Conservation (phyloP, 305 asterid genomes). For the Rubia balearica region DNA sequence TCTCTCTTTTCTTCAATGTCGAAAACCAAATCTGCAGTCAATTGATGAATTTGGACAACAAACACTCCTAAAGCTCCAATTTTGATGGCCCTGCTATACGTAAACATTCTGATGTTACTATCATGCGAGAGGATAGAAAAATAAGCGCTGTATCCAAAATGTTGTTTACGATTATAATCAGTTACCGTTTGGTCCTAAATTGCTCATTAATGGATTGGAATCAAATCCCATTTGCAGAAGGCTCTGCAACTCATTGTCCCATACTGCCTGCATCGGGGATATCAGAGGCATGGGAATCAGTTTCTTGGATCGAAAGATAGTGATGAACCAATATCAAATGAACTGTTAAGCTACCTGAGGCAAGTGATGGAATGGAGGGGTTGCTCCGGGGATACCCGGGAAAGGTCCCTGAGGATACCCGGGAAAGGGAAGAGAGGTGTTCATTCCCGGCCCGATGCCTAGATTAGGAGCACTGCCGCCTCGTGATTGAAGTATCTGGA, state of each 20-base stretch:
- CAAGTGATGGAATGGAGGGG: constrained; percentile 40
- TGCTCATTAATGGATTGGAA: constrained; percentile 40
- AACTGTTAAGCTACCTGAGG: constrained; percentile 46
- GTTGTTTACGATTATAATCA: background rate
- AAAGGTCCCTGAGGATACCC: constrained; percentile 50
- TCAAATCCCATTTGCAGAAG: constrained; percentile 40
- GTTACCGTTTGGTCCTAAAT: constrained; percentile 57
- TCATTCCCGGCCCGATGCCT: constrained; percentile 44
- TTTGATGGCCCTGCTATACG: constrained; percentile 40
- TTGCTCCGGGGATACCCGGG: constrained; percentile 29
- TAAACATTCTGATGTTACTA: background rate
- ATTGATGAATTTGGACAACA: constrained; percentile 19
- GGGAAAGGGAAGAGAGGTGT: constrained; percentile 42
- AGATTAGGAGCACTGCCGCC: constrained; percentile 34
- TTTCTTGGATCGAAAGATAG: background rate
- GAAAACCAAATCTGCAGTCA: constrained; percentile 30
- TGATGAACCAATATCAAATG: background rate
- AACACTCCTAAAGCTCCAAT: constrained; percentile 41
- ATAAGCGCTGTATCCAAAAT: background rate
- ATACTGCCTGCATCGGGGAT: constrained; percentile 36
- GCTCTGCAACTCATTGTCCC: constrained; percentile 46
- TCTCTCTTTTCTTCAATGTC: constrained; percentile 20
- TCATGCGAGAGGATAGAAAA: background rate
- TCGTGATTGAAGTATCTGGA: constrained; percentile 55
- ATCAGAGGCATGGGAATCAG: background rate